Base-by-base conservation (phyloP, 148 eudicot genomes). In the Arctostaphylos glauca region DNA sequence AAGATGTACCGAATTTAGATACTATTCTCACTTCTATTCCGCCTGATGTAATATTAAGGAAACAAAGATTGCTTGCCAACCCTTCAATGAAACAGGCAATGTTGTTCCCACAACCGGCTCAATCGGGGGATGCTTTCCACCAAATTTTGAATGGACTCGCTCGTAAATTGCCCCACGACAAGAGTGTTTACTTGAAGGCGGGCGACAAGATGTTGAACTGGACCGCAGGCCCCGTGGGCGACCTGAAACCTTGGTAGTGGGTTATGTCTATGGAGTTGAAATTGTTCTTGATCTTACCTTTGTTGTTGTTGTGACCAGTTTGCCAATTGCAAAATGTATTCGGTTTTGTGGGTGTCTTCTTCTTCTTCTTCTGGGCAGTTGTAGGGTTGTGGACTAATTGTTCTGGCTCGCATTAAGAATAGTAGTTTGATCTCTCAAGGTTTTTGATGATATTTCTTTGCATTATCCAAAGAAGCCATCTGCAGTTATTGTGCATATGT, bases 71-170 rank as follows among this genome's bases (percentile, higher is more conserved):
- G 84, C 92, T 96, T 3, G 98, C 97, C 15, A 96, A 96, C 84
- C 99, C 99, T 81, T 96, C 98, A 2, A 94, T 96, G 92, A 96
- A 96, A 81, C 98, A 94, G 85, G 99, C 99, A 2, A 96, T 96
- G 99, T 83, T 96, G 79, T 96, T 96, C 67, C 99, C 99, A 55
- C 94, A 93, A 59, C 99, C 99, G 12, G 99, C 93, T 74, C 99
- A 96, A 86, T 81, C 97, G 0, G 92, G 99, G 58, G 99, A 96
- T 64, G 98, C 99, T 47, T 96, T 96, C 84, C 99, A 96, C 88
- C 99, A 96, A 85, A 96, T 96, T 25, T 84, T 96, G 84, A 96
- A 96, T 44, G 99, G 99, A 25, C 98, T 96, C 52, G 99, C 98
- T 5, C 94, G 98, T 38, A 96, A 96, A 74, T 81, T 96, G 88